Conservation (phyloP, 202 grass and related monocot species). For the Digitaria exilis region DNA sequence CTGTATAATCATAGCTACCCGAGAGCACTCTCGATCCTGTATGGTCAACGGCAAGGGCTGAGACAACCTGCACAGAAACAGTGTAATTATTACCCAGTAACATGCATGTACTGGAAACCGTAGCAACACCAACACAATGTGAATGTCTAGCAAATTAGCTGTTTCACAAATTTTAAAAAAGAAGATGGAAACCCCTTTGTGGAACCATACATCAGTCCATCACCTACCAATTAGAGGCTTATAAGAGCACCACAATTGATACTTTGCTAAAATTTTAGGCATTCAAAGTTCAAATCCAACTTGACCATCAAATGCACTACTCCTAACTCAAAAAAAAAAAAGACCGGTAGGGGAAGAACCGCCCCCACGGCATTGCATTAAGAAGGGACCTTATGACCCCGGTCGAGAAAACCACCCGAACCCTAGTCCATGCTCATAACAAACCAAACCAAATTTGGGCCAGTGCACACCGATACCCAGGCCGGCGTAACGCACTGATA, state of each 20-base stretch:
- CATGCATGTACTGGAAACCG: slow-evolving; percentile 6
- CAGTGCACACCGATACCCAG: too few relatives aligned
- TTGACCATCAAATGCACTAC: not conserved
- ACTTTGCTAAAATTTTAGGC: not conserved
- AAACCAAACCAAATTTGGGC: too few relatives aligned
- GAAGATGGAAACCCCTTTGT: not conserved
- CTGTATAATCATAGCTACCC: slow-evolving; percentile 95
- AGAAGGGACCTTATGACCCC: too few relatives aligned
- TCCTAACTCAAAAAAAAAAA: slow-evolving; percentile 8
- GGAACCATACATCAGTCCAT: not conserved
- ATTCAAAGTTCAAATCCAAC: slow-evolving; percentile 2
- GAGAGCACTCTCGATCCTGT: slow-evolving; percentile 91
- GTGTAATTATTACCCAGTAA: slow-evolving; percentile 30
- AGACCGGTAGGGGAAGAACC: too few relatives aligned
- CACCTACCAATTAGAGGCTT: not conserved
- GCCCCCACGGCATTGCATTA: too few relatives aligned
- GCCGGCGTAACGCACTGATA: too few relatives aligned
- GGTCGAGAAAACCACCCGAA: too few relatives aligned
- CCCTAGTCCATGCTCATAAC: too few relatives aligned
- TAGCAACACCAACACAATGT: not conserved
- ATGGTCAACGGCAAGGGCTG: slow-evolving; percentile 93
- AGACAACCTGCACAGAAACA: slow-evolving; percentile 70
- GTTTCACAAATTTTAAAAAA: not conserved
- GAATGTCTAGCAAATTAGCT: not conserved
- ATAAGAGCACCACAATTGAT: not conserved